Evolutionary conservation across 75 land plant genomes (phyloP).

Genomic region (Pseudotsuga menziesii): DNA sequence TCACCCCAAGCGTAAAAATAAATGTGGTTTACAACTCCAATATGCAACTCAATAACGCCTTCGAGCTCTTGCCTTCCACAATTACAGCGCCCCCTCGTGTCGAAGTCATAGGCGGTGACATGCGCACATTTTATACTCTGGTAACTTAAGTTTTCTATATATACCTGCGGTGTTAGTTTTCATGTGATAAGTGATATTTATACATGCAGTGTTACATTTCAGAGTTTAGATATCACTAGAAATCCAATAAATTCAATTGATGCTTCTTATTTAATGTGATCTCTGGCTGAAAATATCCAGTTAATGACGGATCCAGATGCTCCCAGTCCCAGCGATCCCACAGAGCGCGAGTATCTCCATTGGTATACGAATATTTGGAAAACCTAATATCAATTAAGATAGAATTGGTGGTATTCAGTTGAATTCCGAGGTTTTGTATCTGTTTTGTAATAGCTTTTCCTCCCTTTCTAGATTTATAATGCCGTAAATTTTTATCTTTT

Average conservation of each 20-base stretch:
- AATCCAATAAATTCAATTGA: too few relatives aligned
- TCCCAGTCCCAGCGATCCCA: constrained; percentile 92
- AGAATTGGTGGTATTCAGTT: too few relatives aligned
- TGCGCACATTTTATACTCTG: constrained; percentile 70
- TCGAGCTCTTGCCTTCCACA: constrained; percentile 63
- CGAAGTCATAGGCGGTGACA: constrained; percentile 50
- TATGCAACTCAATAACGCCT: constrained; percentile 72
- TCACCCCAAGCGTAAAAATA: constrained; percentile 52
- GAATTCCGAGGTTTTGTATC: too few relatives aligned
- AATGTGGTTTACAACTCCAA: constrained; percentile 46
- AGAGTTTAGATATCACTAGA: too few relatives aligned
- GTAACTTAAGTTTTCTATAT: constrained; percentile 15
- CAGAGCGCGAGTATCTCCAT: constrained; percentile 68
- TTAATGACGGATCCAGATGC: constrained; percentile 90
- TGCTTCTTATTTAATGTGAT: not conserved
- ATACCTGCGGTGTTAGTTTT: too few relatives aligned
- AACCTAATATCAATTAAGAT: too few relatives aligned
- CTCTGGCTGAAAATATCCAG: constrained; percentile 18
- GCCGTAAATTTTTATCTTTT: too few relatives aligned
- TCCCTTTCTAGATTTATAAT: too few relatives aligned
- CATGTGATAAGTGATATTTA: too few relatives aligned
- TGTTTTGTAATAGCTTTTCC: too few relatives aligned
- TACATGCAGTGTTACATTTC: too few relatives aligned
- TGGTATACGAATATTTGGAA: constrained; percentile 33
- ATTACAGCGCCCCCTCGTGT: constrained; percentile 49